Evolutionary conservation across 2,329 filamentous ascomycete genomes (phyloP).

Genomic region (Boeremia exigua): DNA sequence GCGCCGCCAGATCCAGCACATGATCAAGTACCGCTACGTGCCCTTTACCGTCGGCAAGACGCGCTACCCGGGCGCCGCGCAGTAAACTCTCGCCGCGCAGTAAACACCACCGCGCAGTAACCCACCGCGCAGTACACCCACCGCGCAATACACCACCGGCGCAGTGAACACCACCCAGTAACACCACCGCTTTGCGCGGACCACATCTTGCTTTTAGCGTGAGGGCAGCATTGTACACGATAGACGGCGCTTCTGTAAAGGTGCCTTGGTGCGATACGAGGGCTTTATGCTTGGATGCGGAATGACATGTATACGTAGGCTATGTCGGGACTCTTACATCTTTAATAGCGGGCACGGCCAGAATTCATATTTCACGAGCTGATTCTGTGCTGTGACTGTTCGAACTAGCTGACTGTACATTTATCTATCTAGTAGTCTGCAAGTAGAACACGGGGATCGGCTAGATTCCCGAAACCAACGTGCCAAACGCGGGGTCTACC

Average conservation of each 20-base stretch:
- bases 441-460: neutral
- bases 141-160: too few species aligned
- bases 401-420: neutral
- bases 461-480: neutral
- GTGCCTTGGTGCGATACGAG: constrained; percentile 21
- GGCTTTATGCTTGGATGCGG: constrained; percentile 21
- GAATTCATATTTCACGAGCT: neutral
- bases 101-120: too few species aligned
- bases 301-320: constrained; percentile 29
- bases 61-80: constrained; percentile 41
- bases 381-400: too few species aligned
- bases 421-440: too few species aligned
- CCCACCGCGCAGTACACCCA: too few species aligned
- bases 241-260: constrained; percentile 28
- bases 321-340: constrained; percentile 5
- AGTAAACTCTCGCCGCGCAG: too few species aligned
- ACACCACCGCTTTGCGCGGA: constrained; percentile 7
- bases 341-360: constrained; percentile 9
- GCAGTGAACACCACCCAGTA: constrained; percentile 8
- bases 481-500: constrained; percentile 10
- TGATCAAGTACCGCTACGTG: constrained; percentile 99
- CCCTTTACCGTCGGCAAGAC: constrained; percentile 89
- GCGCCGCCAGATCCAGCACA: constrained; percentile 99
- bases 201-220: constrained; percentile 22
- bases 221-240: constrained; percentile 25